phyloP scores from a whole-genome alignment of 2,329 filamentous ascomycete species.

The Aurifilum marmelostoma region DNA sequence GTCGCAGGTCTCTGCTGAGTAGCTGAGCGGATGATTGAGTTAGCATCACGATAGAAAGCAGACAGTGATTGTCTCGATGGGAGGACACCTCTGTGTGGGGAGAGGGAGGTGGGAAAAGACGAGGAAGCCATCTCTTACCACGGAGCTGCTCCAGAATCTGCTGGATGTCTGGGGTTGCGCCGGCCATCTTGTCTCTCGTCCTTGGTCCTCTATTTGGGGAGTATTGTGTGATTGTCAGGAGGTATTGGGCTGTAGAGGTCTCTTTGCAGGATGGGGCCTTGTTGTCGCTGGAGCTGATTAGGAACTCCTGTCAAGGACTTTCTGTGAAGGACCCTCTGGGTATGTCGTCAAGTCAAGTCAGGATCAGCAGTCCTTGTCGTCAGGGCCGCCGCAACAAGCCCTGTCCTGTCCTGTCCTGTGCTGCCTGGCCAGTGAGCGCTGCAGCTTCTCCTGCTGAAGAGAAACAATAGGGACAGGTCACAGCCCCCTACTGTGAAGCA shows the following conservation, averaged over 20 bases:
- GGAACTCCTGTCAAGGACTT: neutral
- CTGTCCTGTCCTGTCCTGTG: neutral
- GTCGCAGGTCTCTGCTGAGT: constrained; percentile 27
- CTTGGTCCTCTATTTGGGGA: neutral
- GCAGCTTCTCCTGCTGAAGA: neutral
- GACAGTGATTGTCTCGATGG: neutral
- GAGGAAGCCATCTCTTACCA: constrained; percentile 20
- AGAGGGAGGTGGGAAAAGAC: neutral
- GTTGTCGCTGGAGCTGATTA: neutral
- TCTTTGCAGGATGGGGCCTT: neutral
- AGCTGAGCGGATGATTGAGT: constrained; percentile 9
- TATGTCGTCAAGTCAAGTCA: neutral
- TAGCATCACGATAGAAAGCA: neutral
- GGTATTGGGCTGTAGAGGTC: neutral
- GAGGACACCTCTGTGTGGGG: neutral
- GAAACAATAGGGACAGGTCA: neutral
- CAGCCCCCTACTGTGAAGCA: neutral
- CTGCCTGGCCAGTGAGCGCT: neutral
- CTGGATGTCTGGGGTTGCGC: constrained; percentile 27
- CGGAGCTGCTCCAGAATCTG: constrained; percentile 29
- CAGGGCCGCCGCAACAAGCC: neutral
- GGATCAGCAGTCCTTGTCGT: neutral
- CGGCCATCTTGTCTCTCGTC: constrained; percentile 24
- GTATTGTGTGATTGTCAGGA: neutral
- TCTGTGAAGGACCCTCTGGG: neutral